Base-by-base conservation (phyloP, 176 grass and related monocot genomes). In the Carex kokanica region DNA sequence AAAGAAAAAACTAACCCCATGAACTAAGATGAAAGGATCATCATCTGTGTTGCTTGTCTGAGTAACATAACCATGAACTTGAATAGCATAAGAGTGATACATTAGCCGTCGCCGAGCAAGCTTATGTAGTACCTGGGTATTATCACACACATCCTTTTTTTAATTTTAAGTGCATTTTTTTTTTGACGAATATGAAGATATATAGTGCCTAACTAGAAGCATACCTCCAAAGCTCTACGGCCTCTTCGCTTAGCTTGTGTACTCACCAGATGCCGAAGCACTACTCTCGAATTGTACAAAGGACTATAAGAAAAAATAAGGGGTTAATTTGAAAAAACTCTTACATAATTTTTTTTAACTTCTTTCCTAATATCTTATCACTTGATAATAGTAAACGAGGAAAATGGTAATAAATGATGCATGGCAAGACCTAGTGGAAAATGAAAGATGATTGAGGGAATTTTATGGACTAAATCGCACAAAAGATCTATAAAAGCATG, bases 81-180 rank as follows among this genome's bases (percentile, higher is more conserved):
- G 92, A 84, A 95, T 92, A 56, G 95, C 87, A 83, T 93, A 98
- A n/a, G 90, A 93, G 53, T 95, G 74, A 83, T 98, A 98, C 95
- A 98, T 98, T 85, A 95, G 70, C 84, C 93, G 88, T 18, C 87
- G 92, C 69, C 83, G 90, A 83, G 92, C 87, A 81, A 98, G 88
- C 74, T 89, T 98, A 89, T 94, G 92, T 11, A 98, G 66, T 64
- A 98, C 95, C 95, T 98, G 38, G 16, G 86, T 80, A 85, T 81
- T 60, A 43, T 60, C 64, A 77, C 25, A 73, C 18, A 54, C 8
- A 77, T 51, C 66, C 11, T 61, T 40, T 53, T 25, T 86, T 77
- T 87, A 13, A 61, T 25, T 88, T 80, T 87, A 13, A 61, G n/a
- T 32, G 25, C 55, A 15, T 82, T 66, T 38, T 78, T n/a, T 36